Evolutionary conservation across 495 filamentous ascomycete species (phyloP), one percentile per base, ranked within the genome.

Genomic region (Astrothelium macrocarpum): DNA sequence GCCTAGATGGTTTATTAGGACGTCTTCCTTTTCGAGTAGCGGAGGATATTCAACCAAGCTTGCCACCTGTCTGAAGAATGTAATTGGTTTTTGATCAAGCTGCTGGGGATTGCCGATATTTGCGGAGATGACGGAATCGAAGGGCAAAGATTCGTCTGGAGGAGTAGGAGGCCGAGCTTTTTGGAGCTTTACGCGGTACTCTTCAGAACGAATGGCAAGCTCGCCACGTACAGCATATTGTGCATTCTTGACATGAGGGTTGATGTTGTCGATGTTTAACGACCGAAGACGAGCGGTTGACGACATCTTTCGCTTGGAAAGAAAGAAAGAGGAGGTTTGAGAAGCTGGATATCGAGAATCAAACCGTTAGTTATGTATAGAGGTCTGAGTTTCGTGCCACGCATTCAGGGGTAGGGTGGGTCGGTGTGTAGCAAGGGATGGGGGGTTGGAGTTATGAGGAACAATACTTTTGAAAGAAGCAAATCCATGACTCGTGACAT

Each of bases 101-200:
- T 97, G 95, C 73, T 98, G 94, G 7, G 95, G 94, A 78, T 98
- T 98, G 68, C 95, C 94, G 72, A 98, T 98, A 76, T 98, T 98
- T 75, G 94, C 94, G 61, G 88, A 90, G 76, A 98, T 93, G 70
- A 98, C 86, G 65, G 88, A 81, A 66, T 89, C 81, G 73, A 98
- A 98, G 29, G 94, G 94, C 49, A 97, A 81, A 63, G 77, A 73
- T 67, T 83, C 80, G 70, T 84, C 81, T 56, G 49, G 49, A 56
- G 49, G 49, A 5, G 49, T 56, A 28, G 49, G 49, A 56, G 49
- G 49, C 26, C 71, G 62, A 59, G 79, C 82, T 62, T 82, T 78
- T 36, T 70, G 70, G 62, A 98, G 80, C 56, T 80, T 77, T 62
- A 87, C 85, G 56, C 91, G 86, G 77, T 95, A 95, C 75, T 87